Percentiles rank a stretch among this genome's conserved stretches.
Conservation (phyloP, 176 grass and related monocot species). For the Phoenix roebelenii region DNA sequence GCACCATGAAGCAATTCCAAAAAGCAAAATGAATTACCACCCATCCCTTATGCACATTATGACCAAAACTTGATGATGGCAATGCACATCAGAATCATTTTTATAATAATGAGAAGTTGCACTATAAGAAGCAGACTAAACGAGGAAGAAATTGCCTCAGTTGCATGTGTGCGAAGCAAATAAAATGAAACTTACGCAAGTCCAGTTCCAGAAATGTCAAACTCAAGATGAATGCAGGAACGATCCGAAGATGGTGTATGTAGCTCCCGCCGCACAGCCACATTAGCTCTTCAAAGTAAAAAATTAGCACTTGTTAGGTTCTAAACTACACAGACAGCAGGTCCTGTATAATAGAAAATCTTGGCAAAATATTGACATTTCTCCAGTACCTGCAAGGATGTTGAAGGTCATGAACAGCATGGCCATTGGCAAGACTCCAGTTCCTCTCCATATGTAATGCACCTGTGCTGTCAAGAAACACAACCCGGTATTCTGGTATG, state of each 20-base stretch:
- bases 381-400: constrained; percentile 69
- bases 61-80: too few relatives aligned
- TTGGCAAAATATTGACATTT: constrained; percentile 4
- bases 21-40: too few relatives aligned
- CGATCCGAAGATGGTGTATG: constrained; percentile 72
- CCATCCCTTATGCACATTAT: too few relatives aligned
- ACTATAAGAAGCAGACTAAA: too few relatives aligned
- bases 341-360: constrained; percentile 7
- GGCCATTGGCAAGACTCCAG: constrained; percentile 66
- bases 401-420: constrained; percentile 54
- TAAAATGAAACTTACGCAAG: constrained; percentile 50
- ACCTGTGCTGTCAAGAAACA: constrained; percentile 34
- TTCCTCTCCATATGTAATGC: constrained; percentile 38
- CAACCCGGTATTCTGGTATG: constrained; percentile 55
- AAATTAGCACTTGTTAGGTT: constrained; percentile 5
- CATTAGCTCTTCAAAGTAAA: constrained; percentile 51
- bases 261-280: constrained; percentile 74
- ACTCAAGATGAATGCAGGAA: constrained; percentile 91
- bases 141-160: too few relatives aligned
- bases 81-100: too few relatives aligned
- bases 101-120: too few relatives aligned
- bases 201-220: constrained; percentile 66
- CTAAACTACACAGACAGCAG: constrained; percentile 9
- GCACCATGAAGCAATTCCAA: too few relatives aligned
- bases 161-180: too few relatives aligned